Base-by-base conservation (phyloP, 1,284 basidiomycete genomes). In the Ustilago tritici region DNA sequence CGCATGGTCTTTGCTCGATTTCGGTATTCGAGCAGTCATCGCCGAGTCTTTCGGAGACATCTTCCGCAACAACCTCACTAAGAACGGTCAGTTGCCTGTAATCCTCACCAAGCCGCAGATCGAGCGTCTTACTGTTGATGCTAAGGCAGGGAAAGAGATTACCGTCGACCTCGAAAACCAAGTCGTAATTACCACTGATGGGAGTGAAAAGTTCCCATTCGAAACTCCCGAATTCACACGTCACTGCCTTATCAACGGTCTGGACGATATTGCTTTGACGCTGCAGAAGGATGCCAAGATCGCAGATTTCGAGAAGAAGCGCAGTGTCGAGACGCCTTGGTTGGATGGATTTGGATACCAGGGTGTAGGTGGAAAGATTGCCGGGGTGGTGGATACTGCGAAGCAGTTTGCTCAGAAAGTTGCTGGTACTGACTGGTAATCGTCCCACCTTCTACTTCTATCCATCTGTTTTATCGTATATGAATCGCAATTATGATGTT, bases 221-320 rank as follows among this genome's bases (percentile, higher is more conserved):
- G 70, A 83, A 38, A 80, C 72, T 5, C 69, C 77, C 41, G 70
- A 71, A 15, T 85, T 84, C 41, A 80, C 79, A 12, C 58, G 82
- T 32, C 78, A 85, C 61, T 85, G 84, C 52, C 78, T 85, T 38
- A 62, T 85, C 35, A 78, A 85, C 34, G 84, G 83, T 3, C 68
- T 84, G 1, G 84, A 85, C 56, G 84, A 85, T 61, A 84, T 85
- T 50, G 80, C 73, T 31, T 75, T 84, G n/a, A 84, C 83, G 11
- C 65, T 85, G 54, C 76, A 80, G 49, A 78, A 84, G 59, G 82
- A 82, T 47, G 67, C 65, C 3, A 31, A 68, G 35, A 85, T 85
- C 34, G 43, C 61, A 1, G 62, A 32, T 5, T 85, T 84, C 46
- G 84, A 85, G 64, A 17, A 52, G 50, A 62, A 63, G 56, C 65